Evolutionary conservation across 441 rosid species (phyloP).

Genomic region (Populus hybrid): DNA sequence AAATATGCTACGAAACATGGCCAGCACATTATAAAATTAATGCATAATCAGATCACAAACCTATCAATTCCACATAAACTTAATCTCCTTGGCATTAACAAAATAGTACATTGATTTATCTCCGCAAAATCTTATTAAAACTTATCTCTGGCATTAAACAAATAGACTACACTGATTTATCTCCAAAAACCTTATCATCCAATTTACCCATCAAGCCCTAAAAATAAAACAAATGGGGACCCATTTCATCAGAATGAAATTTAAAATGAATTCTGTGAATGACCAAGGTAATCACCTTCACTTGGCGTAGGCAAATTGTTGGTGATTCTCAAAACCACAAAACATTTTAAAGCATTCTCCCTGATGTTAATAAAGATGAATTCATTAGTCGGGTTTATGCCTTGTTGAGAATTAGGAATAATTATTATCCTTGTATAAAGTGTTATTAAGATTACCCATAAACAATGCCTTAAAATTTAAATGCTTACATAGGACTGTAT

Average conservation of each 20-base stretch:
- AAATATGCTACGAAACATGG: conserved; percentile 76
- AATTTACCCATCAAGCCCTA: neutral
- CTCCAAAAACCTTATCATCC: neutral
- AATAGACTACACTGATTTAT: neutral
- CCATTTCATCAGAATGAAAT: too few relatives aligned
- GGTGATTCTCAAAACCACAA: neutral
- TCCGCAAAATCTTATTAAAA: neutral
- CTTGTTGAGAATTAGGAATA: neutral
- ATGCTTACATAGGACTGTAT: neutral
- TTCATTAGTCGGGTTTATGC: neutral
- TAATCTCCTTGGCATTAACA: neutral
- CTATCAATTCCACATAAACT: neutral
- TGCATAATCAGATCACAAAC: conserved; percentile 39
- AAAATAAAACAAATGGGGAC: too few relatives aligned
- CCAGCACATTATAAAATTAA: conserved; percentile 47
- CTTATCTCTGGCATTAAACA: neutral
- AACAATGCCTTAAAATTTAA: neutral
- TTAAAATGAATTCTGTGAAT: too few relatives aligned
- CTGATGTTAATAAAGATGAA: neutral
- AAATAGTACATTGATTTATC: neutral
- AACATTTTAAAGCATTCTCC: neutral
- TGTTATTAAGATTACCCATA: neutral
- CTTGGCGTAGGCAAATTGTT: too few relatives aligned
- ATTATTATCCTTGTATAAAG: neutral
- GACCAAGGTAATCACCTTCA: neutral